These are phyloP conservation scores for Cylindrotheca closterium DNA, from an alignment of 108 stramenopile genomes.

Conservation along the genomic window DNA sequence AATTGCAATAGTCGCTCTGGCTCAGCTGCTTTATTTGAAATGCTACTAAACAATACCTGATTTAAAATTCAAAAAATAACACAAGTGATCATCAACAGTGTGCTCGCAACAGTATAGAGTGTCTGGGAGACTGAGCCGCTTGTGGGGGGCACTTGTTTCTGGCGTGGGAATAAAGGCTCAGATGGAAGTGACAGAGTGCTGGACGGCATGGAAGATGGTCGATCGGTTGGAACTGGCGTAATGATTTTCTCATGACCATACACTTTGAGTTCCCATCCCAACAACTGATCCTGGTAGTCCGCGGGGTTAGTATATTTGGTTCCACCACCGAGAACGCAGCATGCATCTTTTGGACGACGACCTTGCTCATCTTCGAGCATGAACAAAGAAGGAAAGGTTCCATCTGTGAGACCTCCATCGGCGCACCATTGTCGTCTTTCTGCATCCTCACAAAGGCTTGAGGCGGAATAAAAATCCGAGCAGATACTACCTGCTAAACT, in stretches of 20 bases:
- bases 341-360: background rate
- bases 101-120: no score
- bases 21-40: no score
- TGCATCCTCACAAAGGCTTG: background rate
- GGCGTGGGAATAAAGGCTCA: no score
- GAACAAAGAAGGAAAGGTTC: background rate
- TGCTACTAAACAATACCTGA: no score
- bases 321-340: background rate
- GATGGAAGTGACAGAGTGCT: no score
- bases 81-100: no score
- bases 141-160: no score
- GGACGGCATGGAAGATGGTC: no score
- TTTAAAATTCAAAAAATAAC: no score
- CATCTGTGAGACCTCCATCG: background rate
- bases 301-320: background rate
- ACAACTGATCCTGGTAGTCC: background rate
- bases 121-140: no score
- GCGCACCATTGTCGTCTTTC: background rate
- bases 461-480: background rate
- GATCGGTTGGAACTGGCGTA: background rate
- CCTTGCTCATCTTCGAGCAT: background rate
- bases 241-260: background rate
- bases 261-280: background rate
- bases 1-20: no score
- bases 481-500: background rate